Evolutionary conservation across 1,139 yeast genomes (phyloP).

Genomic region (Scheffersomyces quercinus): DNA sequence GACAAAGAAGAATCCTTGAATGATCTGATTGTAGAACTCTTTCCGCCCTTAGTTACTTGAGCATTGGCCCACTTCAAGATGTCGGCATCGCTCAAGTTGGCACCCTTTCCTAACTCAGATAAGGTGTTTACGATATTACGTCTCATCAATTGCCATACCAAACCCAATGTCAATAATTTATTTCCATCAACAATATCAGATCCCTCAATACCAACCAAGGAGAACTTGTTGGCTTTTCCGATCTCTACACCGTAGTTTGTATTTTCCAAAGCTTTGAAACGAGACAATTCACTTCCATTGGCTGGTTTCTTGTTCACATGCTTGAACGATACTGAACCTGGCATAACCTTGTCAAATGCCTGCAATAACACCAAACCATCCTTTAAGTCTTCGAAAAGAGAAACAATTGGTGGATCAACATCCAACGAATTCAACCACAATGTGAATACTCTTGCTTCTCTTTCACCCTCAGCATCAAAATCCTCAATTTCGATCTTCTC

Average conservation of each 20-base stretch:
- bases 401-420: slow-evolving; percentile 91
- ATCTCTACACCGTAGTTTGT: slow-evolving; percentile 95
- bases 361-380: slow-evolving; percentile 89
- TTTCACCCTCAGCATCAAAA: slow-evolving; percentile 98
- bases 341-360: slow-evolving; percentile 94
- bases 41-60: slow-evolving; percentile 84
- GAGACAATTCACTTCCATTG: slow-evolving; percentile 68
- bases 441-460: slow-evolving; percentile 98
- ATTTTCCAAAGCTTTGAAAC: slow-evolving; percentile 94
- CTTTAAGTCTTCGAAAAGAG: slow-evolving; percentile 89
- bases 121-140: slow-evolving; percentile 87
- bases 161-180: slow-evolving; percentile 85
- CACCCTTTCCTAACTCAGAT: slow-evolving; percentile 67
- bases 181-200: slow-evolving; percentile 96
- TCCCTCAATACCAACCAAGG: slow-evolving; percentile 97
- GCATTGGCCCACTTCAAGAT: slow-evolving; percentile 93
- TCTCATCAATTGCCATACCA: slow-evolving; percentile 99
- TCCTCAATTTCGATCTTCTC: slow-evolving; percentile 90
- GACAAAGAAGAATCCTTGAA: slow-evolving; percentile 80
- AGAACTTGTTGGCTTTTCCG: slow-evolving; percentile 89
- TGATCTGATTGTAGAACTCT: slow-evolving; percentile 65
- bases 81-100: slow-evolving; percentile 72
- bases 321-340: slow-evolving; percentile 81
- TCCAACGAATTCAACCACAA: slow-evolving; percentile 96
- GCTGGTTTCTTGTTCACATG: slow-evolving; percentile 82